A percentile compares a stretch with the other conserved stretches of the same genome.
These are phyloP conservation scores for Botryotinia globosa DNA, from an alignment of 2,329 filamentous ascomycete species.

Conservation along the genomic window DNA sequence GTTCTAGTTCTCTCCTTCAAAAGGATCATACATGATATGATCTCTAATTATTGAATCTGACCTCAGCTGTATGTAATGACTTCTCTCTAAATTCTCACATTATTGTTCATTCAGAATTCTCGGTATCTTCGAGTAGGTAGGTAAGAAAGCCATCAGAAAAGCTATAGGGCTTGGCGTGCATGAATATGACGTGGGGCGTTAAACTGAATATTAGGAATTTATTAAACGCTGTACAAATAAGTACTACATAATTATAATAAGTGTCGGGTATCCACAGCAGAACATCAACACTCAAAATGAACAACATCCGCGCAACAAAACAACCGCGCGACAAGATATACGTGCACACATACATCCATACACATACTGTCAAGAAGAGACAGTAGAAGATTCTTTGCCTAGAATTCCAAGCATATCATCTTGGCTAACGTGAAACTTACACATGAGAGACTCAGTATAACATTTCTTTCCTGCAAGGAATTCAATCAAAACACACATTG, in stretches of 20 bases:
- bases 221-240: not conserved
- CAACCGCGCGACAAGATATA: constrained; percentile 8
- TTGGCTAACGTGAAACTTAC: not conserved
- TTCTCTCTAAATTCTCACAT: not conserved
- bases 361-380: not conserved
- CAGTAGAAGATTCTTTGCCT: not conserved
- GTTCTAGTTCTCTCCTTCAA: not conserved
- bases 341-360: too few relatives aligned
- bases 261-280: not conserved
- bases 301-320: constrained; percentile 1
- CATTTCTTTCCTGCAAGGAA: not conserved
- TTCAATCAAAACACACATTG: not conserved
- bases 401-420: not conserved
- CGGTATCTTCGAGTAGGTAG: not conserved
- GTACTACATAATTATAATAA: too few relatives aligned
- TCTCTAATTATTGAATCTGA: not conserved
- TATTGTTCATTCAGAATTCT: not conserved
- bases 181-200: not conserved
- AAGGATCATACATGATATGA: not conserved
- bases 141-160: not conserved
- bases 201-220: not conserved
- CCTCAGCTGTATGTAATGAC: not conserved
- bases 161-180: constrained; percentile 3
- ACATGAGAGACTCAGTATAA: not conserved
- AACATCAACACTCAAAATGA: too few relatives aligned